These are phyloP conservation scores for Camelina neglecta DNA, from an alignment of 345 rosid genomes.

Conservation along the genomic window DNA sequence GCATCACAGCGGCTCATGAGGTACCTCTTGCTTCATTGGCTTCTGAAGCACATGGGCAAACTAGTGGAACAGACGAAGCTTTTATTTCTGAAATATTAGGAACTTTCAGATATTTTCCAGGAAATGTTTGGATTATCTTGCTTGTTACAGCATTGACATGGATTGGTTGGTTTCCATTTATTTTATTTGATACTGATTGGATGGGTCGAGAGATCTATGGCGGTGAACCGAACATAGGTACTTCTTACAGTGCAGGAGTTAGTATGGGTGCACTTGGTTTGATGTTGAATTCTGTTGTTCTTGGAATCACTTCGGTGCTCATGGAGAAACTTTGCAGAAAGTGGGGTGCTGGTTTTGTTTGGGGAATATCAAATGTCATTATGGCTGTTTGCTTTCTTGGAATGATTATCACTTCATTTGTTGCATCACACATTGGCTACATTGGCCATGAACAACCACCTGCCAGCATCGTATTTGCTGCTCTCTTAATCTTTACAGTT, in stretches of 20 bases:
- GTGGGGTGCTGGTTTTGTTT: constrained; percentile 93
- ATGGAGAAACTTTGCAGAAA: constrained; percentile 95
- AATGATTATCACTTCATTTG: constrained; percentile 70
- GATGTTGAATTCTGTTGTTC: constrained; percentile 88
- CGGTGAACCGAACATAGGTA: constrained; percentile 79
- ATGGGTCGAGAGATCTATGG: constrained; percentile 96
- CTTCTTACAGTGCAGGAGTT: constrained; percentile 69
- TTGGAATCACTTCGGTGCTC: constrained; percentile 89
- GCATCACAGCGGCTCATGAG: constrained; percentile 75
- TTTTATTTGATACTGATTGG: constrained; percentile 96
- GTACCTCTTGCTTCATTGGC: constrained; percentile 50
- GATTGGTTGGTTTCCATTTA: constrained; percentile 95
- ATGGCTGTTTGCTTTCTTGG: constrained; percentile 88
- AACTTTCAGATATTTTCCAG: constrained; percentile 79
- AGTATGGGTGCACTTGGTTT: constrained; percentile 91
- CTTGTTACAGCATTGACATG: constrained; percentile 84
- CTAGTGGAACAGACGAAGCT: constrained; percentile 70
- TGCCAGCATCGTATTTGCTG: constrained; percentile 67
- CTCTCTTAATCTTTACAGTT: constrained; percentile 66
- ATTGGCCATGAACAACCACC: constrained; percentile 71
- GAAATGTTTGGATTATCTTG: constrained; percentile 66
- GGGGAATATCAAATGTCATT: constrained; percentile 86
- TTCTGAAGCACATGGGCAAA: constrained; percentile 56
- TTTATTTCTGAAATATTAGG: constrained; percentile 88
- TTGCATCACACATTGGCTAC: constrained; percentile 61